Conservation (phyloP, 495 filamentous ascomycete genomes). For the Neurospora sp. region DNA sequence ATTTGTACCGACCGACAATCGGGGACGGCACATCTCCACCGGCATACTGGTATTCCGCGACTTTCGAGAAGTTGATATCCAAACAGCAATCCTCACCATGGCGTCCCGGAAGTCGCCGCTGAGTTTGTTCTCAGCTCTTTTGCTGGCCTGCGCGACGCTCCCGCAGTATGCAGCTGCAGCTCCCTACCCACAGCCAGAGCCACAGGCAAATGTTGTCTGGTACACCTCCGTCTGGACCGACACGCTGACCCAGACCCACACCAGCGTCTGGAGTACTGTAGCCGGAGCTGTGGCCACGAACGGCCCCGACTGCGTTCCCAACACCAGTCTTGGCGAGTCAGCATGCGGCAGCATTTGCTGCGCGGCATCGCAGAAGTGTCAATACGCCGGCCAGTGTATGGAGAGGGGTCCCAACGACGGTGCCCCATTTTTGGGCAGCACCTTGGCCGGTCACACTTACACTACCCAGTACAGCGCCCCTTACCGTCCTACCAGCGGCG, state of each 20-base stretch:
- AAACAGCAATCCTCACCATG: conserved; percentile 4
- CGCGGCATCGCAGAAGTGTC: conserved; percentile 59
- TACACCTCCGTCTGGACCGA: conserved; percentile 60
- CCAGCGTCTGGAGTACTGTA: conserved; percentile 50
- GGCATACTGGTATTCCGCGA: not conserved
- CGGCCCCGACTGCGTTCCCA: conserved; percentile 44
- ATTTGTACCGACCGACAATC: not conserved
- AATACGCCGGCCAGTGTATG: conserved; percentile 35
- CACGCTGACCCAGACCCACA: conserved; percentile 55
- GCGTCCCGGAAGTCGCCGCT: conserved; percentile 1
- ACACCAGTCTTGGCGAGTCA: conserved; percentile 43
- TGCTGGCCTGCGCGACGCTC: conserved; percentile 13
- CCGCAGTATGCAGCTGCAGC: conserved; percentile 27
- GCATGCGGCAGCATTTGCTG: conserved; percentile 72
- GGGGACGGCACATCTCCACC: conserved; percentile 2
- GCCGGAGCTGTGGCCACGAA: conserved; percentile 29
- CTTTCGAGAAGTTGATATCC: not conserved
- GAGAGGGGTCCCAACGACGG: conserved; percentile 6
- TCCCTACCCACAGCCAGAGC: conserved; percentile 30
- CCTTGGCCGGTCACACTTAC: conserved; percentile 21
- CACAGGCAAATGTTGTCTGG: conserved; percentile 26
- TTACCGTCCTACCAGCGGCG: conserved; percentile 59
- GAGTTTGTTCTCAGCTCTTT: conserved; percentile 15
- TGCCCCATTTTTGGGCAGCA: conserved; percentile 21
- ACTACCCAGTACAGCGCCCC: conserved; percentile 48